phyloP scores from a whole-genome alignment of 208 protist species.

The Kentomonas sorsogonicus region DNA sequence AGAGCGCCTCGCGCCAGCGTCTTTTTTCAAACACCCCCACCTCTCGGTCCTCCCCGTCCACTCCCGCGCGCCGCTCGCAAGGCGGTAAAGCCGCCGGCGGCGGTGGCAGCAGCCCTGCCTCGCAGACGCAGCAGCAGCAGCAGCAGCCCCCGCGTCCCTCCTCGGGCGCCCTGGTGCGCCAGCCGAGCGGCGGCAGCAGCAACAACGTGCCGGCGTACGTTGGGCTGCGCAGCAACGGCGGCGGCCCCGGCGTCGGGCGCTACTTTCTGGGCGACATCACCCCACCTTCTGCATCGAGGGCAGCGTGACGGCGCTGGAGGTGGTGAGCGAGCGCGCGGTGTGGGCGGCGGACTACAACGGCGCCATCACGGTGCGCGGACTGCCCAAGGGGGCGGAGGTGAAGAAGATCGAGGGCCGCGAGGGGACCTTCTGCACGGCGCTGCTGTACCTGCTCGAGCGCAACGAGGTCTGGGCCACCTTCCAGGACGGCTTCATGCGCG shows the following conservation, averaged over 20 bases:
- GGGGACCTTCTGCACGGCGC: slow-evolving; percentile 48
- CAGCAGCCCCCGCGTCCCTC: neutral
- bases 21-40: neutral
- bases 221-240: no score
- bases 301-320: slow-evolving; percentile 34
- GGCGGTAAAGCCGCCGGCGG: neutral
- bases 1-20: neutral
- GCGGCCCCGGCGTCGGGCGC: slow-evolving; percentile 2
- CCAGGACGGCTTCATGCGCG: slow-evolving; percentile 71
- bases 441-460: slow-evolving; percentile 41
- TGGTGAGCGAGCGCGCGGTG: slow-evolving; percentile 57
- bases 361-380: slow-evolving; percentile 47
- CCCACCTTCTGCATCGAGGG: slow-evolving; percentile 49
- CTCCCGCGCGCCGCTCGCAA: no score
- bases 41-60: slow-evolving; percentile 1
- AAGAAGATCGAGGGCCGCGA: slow-evolving; percentile 37
- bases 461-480: slow-evolving; percentile 68
- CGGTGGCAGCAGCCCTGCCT: neutral
- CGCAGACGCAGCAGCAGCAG: neutral
- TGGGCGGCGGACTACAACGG: slow-evolving; percentile 78
- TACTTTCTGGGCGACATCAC: slow-evolving; percentile 56
- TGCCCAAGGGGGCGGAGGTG: slow-evolving; percentile 59
- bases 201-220: no score
- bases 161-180: neutral
- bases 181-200: no score